These are phyloP conservation scores for Kuraishia molischiana DNA, from an alignment of 805 yeast species.

Conservation along the genomic window DNA sequence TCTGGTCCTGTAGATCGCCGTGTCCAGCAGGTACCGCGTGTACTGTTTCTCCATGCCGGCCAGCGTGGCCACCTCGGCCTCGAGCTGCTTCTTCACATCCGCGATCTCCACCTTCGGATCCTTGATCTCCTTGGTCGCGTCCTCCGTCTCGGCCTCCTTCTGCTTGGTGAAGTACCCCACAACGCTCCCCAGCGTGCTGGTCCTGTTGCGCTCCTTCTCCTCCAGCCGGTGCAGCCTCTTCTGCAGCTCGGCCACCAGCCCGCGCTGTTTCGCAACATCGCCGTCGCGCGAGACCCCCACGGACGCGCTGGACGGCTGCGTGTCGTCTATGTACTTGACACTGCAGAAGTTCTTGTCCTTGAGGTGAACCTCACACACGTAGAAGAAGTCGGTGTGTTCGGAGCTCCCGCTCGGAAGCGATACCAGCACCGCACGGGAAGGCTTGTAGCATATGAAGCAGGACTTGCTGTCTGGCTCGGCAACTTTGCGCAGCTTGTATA, in stretches of 20 bases:
- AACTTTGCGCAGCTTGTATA: constrained; percentile 31
- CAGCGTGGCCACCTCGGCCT: background rate
- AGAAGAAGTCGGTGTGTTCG: constrained; percentile 40
- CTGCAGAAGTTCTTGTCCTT: constrained; percentile 33
- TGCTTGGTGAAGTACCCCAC: constrained; percentile 13
- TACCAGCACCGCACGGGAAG: constrained; percentile 34
- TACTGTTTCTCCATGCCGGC: constrained; percentile 19
- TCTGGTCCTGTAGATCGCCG: constrained; percentile 30
- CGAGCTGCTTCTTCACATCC: constrained; percentile 9
- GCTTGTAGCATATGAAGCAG: constrained; percentile 42
- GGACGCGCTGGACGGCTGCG: constrained; percentile 8
- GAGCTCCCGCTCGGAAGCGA: constrained; percentile 27
- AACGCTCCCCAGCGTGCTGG: constrained; percentile 15
- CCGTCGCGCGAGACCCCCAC: constrained; percentile 13
- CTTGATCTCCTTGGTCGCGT: constrained; percentile 5
- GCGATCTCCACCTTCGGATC: constrained; percentile 3
- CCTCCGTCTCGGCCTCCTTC: constrained; percentile 5
- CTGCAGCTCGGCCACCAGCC: constrained; percentile 9
- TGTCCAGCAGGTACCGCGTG: constrained; percentile 28
- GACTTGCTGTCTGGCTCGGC: constrained; percentile 30
- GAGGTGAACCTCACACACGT: constrained; percentile 38
- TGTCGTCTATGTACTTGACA: constrained; percentile 24
- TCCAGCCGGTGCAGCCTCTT: constrained; percentile 27
- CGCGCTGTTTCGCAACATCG: constrained; percentile 6
- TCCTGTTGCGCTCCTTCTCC: constrained; percentile 10